Evolutionary conservation across 129 eudicot species (phyloP).

Genomic region (Calendula officinalis): DNA sequence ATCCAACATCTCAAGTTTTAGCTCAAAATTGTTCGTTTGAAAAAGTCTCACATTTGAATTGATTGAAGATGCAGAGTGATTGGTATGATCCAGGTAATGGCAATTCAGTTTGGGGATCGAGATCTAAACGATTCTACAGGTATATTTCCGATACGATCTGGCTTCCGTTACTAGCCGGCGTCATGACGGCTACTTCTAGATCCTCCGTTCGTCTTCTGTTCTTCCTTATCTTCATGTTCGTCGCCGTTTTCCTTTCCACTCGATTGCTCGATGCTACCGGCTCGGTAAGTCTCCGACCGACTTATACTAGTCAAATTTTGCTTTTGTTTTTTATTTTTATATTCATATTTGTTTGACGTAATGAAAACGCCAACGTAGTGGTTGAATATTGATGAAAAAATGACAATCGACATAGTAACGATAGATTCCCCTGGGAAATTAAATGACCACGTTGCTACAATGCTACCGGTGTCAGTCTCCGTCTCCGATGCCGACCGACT

Average conservation of each 20-base stretch:
- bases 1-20: not conserved
- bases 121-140: conserved; percentile 28
- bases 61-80: conserved; percentile 22
- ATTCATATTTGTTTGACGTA: not conserved
- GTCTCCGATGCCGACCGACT: too few species aligned
- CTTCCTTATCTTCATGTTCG: conserved; percentile 33
- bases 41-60: not conserved
- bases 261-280: conserved; percentile 31
- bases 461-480: too few species aligned
- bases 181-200: conserved; percentile 31
- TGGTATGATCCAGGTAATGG: conserved; percentile 25
- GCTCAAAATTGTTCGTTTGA: not conserved
- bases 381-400: not conserved
- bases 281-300: conserved; percentile 32
- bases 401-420: conserved; percentile 16
- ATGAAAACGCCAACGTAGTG: conserved; percentile 7
- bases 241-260: conserved; percentile 27
- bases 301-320: not conserved
- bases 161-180: conserved; percentile 27
- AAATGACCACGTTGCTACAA: too few species aligned
- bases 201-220: conserved; percentile 36
- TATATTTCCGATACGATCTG: conserved; percentile 34
- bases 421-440: conserved; percentile 9
- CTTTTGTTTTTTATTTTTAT: not conserved
- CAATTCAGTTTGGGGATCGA: conserved; percentile 27